Conservation (phyloP, 352 stramenopile genomes). For the Phytophthora citrophthora region DNA sequence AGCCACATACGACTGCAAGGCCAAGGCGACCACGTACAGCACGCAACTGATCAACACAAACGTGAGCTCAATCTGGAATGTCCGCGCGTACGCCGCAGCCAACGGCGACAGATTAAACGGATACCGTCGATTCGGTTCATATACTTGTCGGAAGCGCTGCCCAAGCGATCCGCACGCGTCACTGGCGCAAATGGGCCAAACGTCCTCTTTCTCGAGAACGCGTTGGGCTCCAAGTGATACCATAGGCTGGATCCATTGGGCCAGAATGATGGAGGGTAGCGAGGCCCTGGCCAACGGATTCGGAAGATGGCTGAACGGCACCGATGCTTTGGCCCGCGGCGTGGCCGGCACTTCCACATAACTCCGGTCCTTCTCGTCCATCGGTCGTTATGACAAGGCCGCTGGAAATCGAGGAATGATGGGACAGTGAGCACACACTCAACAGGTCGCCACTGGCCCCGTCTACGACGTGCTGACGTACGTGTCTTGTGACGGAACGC, state of each 20-base stretch:
- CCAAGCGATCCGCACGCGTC: conserved; percentile 31
- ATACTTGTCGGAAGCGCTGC: conserved; percentile 22
- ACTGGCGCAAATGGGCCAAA: conserved; percentile 33
- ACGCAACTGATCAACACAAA: conserved; percentile 27
- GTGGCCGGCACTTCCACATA: conserved; percentile 23
- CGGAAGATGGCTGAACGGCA: conserved; percentile 17
- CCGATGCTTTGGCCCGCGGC: not conserved
- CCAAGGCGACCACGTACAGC: conserved; percentile 36
- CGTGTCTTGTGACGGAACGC: not conserved
- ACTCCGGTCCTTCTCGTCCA: conserved; percentile 7
- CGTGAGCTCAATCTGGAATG: conserved; percentile 21
- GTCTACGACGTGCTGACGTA: conserved; percentile 16
- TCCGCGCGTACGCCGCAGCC: conserved; percentile 14
- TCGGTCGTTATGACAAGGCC: not conserved
- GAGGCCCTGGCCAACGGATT: conserved; percentile 48
- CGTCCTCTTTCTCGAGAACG: conserved; percentile 33
- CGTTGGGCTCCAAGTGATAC: conserved; percentile 33
- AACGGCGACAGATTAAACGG: conserved; percentile 26
- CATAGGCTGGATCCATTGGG: conserved; percentile 41
- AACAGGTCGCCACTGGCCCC: conserved; percentile 5
- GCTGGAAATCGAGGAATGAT: conserved; percentile 15
- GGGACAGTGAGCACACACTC: conserved; percentile 1
- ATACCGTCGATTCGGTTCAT: conserved; percentile 17
- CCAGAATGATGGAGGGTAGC: conserved; percentile 26
- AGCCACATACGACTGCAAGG: conserved; percentile 33